Base-by-base conservation (phyloP, 805 yeast species). In the Saccharomycopsis sp. region DNA sequence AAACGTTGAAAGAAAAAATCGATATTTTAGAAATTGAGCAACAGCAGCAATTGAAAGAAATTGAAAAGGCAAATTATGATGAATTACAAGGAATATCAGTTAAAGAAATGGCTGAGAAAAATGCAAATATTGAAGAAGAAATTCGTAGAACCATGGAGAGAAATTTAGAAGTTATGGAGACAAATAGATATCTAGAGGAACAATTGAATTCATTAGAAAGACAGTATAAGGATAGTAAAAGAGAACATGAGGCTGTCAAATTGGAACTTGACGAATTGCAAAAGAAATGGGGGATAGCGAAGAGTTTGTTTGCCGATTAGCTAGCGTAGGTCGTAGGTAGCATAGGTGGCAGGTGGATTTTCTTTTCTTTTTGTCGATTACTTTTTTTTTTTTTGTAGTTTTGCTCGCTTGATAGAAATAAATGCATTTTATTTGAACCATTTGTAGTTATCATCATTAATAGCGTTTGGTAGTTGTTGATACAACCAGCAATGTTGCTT, bases 121-220 rank as follows among this genome's bases (percentile, higher is more conserved):
- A 65, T 40, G 51, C 68, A 23, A 63, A 64, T 43, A 51, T 71
- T 32, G 74, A 72, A 45, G 61, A 64, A 38, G 84, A 80, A 55
- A 68, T 80, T 53, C 74, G 74, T 47, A 68, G 65, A 44, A 74
- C 84, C 1, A 75, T 78, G 74, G 74, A 72, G 41, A 67, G 81
- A 46, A 81, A 81, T 51, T 56, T 70, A 40, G 79, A 78, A 57
- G 83, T 81, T n/a, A 76, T 77, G 80, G 79, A 71, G 44, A 69
- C 74, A 48, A 81, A 81, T 52, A 64, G 75, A 48, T 61, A 67
- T 27, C 59, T 80, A 13, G 85, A 79, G 50, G 81, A 76, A 22
- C 53, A 50, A 32, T 35, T 50, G 21, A 29, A 33, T 20, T 37
- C 37, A 17, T 33, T 50, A 8, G 48, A 46, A 22, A 44, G 21